phyloP scores from a whole-genome alignment of 2,329 filamentous ascomycete genomes.

The Phyllosticta paracitricarpa region DNA sequence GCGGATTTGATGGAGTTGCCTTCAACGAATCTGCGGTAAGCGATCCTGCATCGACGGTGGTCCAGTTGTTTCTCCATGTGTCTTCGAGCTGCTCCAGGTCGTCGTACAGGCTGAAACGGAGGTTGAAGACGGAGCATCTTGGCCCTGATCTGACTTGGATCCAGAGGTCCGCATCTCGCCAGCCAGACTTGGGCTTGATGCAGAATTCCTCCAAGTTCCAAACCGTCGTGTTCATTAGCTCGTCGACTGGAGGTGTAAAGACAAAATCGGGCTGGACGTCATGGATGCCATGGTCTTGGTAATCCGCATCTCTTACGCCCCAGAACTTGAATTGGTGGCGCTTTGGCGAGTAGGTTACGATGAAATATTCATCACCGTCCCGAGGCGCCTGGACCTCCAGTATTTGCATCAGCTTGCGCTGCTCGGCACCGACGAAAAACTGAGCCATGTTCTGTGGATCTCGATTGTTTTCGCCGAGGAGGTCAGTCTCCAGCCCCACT shows the following conservation, averaged over 20 bases:
- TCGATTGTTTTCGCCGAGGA: constrained; percentile 51
- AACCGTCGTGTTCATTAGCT: constrained; percentile 40
- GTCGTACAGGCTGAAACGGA: constrained; percentile 62
- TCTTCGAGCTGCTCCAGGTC: constrained; percentile 52
- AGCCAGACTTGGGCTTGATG: constrained; percentile 29
- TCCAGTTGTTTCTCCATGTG: constrained; percentile 53
- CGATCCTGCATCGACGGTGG: constrained; percentile 32
- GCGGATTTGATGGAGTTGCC: constrained; percentile 28
- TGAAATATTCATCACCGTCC: constrained; percentile 44
- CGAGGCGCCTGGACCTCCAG: constrained; percentile 46
- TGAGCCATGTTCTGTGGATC: constrained; percentile 60
- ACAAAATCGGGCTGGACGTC: constrained; percentile 58
- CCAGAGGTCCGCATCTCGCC: constrained; percentile 36
- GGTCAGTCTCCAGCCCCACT: constrained; percentile 65
- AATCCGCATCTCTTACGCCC: constrained; percentile 56
- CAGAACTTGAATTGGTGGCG: constrained; percentile 94
- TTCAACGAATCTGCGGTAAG: constrained; percentile 32
- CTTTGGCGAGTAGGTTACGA: constrained; percentile 80
- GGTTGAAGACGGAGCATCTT: constrained; percentile 53
- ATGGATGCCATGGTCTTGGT: constrained; percentile 49
- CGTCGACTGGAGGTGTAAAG: constrained; percentile 52
- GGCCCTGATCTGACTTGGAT: constrained; percentile 46
- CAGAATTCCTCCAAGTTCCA: constrained; percentile 42
- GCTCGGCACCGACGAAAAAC: constrained; percentile 69
- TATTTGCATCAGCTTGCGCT: constrained; percentile 66